Evolutionary conservation across 331 rosid genomes (phyloP), one percentile per base, ranked within the genome.

Genomic region (Quercus phellos): DNA sequence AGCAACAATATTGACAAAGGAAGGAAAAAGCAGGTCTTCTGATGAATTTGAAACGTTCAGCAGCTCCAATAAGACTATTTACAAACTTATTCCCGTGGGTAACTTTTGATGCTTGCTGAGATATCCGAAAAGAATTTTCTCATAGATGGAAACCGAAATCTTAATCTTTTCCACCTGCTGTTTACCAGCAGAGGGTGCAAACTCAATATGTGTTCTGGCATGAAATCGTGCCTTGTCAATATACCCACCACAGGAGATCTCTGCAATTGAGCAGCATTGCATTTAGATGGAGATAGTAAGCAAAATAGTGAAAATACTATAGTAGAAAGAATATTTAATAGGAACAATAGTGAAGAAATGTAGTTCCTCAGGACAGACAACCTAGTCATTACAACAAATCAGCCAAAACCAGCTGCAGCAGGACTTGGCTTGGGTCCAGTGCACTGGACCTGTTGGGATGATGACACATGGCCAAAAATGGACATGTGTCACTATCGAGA

Each of bases 191-290:
- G 69, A 19, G 99, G 98, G 77, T 91, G 86, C 88, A 89, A 84
- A 53, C 90, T 82, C 77, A 91, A 51, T 81, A 95, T 84, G 77
- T 95, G 97, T 82, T 93, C 99, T 4, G 96, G 78, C 89, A 84
- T 95, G 85, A 95, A 95, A 80, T 95, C 97, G 17, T 95, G 99
- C 81, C 99, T 83, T 2, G 97, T 95, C 81, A 93, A 78, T 76
- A 95, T 88, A 29, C 99, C 98, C 53, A 89, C 93, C 51, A 92
- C 90, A 0, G 97, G 97, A 34, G 86, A 82, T 84, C 90, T 83
- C 99, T 95, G 99, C 89, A 85, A 73, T 77, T 70, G 10, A 24
- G 66, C 43, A 58, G 35, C 77, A 78, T 51, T 54, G 56, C 54
- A 46, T 68, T 61, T 53, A 53, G 32, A 51, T 27, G 59, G 14